These are phyloP conservation scores for Quercus lobata DNA, from an alignment of 331 rosid species.

Conservation along the genomic window DNA sequence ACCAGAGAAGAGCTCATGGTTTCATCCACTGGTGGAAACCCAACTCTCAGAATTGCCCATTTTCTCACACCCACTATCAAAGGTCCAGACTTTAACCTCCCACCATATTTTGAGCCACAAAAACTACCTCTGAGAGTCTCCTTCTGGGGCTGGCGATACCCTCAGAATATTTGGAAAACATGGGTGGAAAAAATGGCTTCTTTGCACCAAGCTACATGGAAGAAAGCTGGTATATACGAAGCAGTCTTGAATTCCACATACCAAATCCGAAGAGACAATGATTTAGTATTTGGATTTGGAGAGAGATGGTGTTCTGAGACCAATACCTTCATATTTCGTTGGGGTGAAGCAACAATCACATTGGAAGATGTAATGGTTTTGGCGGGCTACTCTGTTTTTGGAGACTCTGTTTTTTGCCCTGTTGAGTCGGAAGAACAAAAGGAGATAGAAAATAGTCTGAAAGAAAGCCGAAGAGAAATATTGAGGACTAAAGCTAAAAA, in stretches of 20 bases:
- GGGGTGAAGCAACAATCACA: conserved; percentile 20
- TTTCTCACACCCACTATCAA: conserved; percentile 39
- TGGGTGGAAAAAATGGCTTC: conserved; percentile 36
- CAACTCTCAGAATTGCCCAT: conserved; percentile 24
- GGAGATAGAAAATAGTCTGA: conserved; percentile 14
- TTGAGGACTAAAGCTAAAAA: no score
- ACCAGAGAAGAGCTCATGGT: conserved; percentile 35
- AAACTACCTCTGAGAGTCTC: neutral
- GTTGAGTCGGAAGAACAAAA: neutral
- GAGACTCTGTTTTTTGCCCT: neutral
- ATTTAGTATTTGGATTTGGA: neutral
- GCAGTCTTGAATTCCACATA: neutral
- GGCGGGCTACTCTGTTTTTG: neutral
- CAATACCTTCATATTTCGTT: neutral
- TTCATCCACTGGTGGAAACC: conserved; percentile 35
- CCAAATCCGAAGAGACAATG: neutral
- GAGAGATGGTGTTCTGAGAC: neutral
- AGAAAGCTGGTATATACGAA: conserved; percentile 27
- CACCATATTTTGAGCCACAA: neutral
- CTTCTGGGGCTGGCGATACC: conserved; percentile 27
- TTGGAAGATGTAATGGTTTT: conserved; percentile 41
- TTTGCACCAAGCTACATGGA: conserved; percentile 30
- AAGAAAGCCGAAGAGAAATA: neutral
- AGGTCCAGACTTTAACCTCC: neutral
- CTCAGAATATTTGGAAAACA: conserved; percentile 9